phyloP scores from a whole-genome alignment of 1,284 basidiomycete genomes.

The Paramarasmius palmivorus region DNA sequence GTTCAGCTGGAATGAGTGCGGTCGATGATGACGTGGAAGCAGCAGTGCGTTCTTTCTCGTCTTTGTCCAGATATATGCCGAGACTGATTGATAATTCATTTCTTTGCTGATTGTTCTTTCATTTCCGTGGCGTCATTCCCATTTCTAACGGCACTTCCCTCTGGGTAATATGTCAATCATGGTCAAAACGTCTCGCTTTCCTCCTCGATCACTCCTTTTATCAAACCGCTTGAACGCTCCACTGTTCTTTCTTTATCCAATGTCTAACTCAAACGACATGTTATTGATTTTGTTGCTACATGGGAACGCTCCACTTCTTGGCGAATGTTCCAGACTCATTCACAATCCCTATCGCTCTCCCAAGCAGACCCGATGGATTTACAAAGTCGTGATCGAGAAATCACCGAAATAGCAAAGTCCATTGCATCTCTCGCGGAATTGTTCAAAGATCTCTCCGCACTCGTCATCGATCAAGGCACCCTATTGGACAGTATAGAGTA shows the following conservation, averaged over 20 bases:
- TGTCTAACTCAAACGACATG: slow-evolving; percentile 6
- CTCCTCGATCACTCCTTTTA: neutral
- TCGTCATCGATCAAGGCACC: slow-evolving; percentile 98
- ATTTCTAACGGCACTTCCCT: neutral
- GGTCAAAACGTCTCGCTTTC: neutral
- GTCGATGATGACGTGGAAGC: slow-evolving; percentile 86
- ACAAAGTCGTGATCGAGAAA: slow-evolving; percentile 72
- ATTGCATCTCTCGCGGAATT: slow-evolving; percentile 92
- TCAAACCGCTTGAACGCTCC: neutral
- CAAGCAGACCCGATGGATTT: slow-evolving; percentile 48
- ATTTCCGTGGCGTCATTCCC: neutral
- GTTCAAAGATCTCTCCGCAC: slow-evolving; percentile 90
- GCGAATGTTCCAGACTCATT: slow-evolving; percentile 30
- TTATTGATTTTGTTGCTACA: neutral
- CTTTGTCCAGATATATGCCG: slow-evolving; percentile 8
- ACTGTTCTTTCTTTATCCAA: neutral
- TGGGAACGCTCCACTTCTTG: neutral
- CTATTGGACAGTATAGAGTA: slow-evolving; percentile 96
- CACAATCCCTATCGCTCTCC: slow-evolving; percentile 27
- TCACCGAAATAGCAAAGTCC: slow-evolving; percentile 90
- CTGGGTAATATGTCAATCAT: slow-evolving; percentile 10
- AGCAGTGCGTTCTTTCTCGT: slow-evolving; percentile 41
- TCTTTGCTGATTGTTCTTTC: slow-evolving; percentile 6
- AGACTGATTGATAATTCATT: neutral
- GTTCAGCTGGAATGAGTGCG: slow-evolving; percentile 77